Evolutionary conservation across 1,139 yeast species (phyloP), one percentile per base, ranked within the genome.

Genomic region (Debaryomycetaceae sp.): DNA sequence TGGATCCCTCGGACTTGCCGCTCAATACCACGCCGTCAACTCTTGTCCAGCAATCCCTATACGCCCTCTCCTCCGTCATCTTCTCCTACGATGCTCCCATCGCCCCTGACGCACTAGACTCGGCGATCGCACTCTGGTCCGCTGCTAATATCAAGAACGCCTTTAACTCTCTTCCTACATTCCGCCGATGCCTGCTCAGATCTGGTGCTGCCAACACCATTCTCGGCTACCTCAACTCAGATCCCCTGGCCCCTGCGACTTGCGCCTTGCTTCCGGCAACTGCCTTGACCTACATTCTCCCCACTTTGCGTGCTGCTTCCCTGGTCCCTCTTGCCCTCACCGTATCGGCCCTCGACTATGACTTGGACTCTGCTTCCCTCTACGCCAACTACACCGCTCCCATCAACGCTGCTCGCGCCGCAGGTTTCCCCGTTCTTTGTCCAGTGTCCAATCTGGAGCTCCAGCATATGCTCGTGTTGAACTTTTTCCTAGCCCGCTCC

Each of bases 201-300:
- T 63, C 80, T 2, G 97, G 96, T 41, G 93, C 95, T 20, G 82
- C 90, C 27, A 69, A 75, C 40, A 72, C 83, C 25, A 64, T 90
- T 30, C 61, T 82, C 33, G 97, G 96, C 16, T 86, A 77, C 55
- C 57, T 76, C 40, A 43, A 49, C 28, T 67, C 62, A 24, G 58
- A 49, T 33, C 66, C 55, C 3, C 41, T 63, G n/a, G 51, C 70
- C 13, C n/a, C n/a, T n/a, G n/a, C n/a, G n/a, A n/a, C n/a, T n/a
- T n/a, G n/a, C n/a, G 77, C 80, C 22, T 52, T 87, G 27, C 68
- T 79, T 15, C 77, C 90, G 25, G 68, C 83, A 24, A 74, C 73
- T 41, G 76, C 87, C 13, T 62, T 86, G 48, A 62, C 69, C 21
- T 75, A 64, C 48, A 77, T 78, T 77, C 75, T 69, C 44, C 79